These are phyloP conservation scores for Phytophthora pseudosyringae DNA, from an alignment of 352 stramenopile genomes.

Conservation along the genomic window DNA sequence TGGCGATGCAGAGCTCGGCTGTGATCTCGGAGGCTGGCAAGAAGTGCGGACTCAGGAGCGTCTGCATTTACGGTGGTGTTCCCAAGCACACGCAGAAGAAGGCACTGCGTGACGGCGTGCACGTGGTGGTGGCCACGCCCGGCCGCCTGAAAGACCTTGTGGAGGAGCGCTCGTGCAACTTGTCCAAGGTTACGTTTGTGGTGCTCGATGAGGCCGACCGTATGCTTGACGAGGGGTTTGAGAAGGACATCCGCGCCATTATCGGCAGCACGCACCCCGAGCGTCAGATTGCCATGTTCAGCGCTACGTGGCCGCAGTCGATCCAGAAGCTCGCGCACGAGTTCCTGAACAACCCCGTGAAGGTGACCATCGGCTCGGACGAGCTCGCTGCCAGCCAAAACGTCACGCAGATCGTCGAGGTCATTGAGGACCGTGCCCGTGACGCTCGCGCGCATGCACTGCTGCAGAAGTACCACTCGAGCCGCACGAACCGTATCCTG, in stretches of 20 bases:
- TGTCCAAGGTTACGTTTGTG: slow-evolving; percentile 92
- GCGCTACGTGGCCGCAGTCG: slow-evolving; percentile 95
- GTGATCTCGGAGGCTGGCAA: slow-evolving; percentile 94
- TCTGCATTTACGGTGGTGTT: slow-evolving; percentile 96
- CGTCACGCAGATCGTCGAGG: slow-evolving; percentile 95
- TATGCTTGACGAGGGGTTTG: slow-evolving; percentile 95
- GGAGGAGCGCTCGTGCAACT: slow-evolving; percentile 84
- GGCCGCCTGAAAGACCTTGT: slow-evolving; percentile 94
- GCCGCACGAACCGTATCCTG: slow-evolving; percentile 93
- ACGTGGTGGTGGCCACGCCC: slow-evolving; percentile 96
- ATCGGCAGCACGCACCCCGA: slow-evolving; percentile 81
- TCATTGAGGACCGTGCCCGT: slow-evolving; percentile 92
- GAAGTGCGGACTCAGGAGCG: slow-evolving; percentile 82
- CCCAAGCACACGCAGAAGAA: slow-evolving; percentile 94
- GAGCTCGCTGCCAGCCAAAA: slow-evolving; percentile 96
- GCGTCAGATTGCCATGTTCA: slow-evolving; percentile 98
- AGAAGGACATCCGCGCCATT: slow-evolving; percentile 94
- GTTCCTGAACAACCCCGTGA: slow-evolving; percentile 94
- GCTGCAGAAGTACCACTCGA: slow-evolving; percentile 93
- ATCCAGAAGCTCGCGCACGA: slow-evolving; percentile 97
- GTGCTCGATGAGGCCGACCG: slow-evolving; percentile 97
- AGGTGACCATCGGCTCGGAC: slow-evolving; percentile 94
- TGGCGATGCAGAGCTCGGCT: slow-evolving; percentile 94
- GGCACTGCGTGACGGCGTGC: slow-evolving; percentile 85
- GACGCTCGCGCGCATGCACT: slow-evolving; percentile 90